A percentile compares a stretch with the other conserved stretches of the same genome.
Conservation (phyloP, 257 asterid species). For the Solanum ahanhuiri region DNA sequence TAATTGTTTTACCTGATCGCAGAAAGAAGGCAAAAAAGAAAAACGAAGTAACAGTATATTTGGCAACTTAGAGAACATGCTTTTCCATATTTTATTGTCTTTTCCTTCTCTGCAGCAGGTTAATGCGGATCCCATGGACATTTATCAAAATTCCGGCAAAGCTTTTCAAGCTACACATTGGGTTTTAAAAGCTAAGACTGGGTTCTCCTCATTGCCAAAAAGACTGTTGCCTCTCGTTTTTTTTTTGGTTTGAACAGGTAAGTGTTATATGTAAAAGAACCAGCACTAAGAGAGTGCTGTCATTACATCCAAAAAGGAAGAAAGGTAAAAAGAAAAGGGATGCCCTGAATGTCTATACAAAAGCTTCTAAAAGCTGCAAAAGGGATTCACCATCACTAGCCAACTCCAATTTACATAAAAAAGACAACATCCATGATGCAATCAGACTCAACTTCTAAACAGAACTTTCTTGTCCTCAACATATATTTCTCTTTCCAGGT, state of each 20-base stretch:
- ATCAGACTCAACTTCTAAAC: background rate
- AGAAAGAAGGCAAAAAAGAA: background rate
- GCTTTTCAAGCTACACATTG: background rate
- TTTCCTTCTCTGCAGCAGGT: conserved; percentile 1
- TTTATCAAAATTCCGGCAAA: background rate
- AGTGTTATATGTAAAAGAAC: background rate
- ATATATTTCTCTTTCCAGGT: background rate
- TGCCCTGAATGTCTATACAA: background rate
- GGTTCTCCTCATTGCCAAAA: background rate
- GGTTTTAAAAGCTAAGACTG: background rate
- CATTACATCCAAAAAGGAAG: background rate
- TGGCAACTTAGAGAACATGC: background rate
- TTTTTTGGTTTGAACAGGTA: background rate
- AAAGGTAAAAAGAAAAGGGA: background rate
- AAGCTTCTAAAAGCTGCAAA: background rate
- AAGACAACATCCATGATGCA: background rate
- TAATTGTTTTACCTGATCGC: background rate
- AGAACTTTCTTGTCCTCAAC: background rate
- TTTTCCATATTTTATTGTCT: background rate
- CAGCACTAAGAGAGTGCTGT: background rate
- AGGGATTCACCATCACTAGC: background rate
- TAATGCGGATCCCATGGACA: background rate
- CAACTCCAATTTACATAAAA: background rate
- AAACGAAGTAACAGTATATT: background rate
- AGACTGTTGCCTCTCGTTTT: background rate